phyloP scores from a whole-genome alignment of 768 basidiomycete genomes.

The Pilatotrama ljubarskyi region DNA sequence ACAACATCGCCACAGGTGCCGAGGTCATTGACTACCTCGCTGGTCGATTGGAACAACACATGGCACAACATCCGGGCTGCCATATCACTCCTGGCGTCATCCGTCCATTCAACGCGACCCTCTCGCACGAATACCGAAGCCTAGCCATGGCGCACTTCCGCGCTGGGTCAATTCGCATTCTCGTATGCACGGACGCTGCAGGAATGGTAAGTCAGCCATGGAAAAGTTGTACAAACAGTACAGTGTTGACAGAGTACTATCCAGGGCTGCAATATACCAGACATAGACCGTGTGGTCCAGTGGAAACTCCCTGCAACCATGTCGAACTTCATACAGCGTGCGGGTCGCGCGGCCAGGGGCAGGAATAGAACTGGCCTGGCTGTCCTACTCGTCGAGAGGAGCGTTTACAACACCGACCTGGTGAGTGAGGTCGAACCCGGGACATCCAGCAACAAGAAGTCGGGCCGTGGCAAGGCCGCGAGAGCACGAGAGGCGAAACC shows the following conservation, averaged over 20 bases:
- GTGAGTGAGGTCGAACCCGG: too few species aligned
- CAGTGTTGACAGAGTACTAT: too few species aligned
- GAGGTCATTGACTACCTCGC: constrained; percentile 24
- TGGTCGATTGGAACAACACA: neutral
- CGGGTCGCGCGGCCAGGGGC: constrained; percentile 34
- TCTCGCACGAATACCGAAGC: constrained; percentile 17
- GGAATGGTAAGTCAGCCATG: constrained; percentile 21
- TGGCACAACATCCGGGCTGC: neutral
- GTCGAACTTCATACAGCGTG: constrained; percentile 35
- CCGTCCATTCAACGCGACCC: constrained; percentile 24
- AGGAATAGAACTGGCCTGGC: constrained; percentile 3
- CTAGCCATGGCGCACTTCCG: constrained; percentile 24
- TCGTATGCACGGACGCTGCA: constrained; percentile 31
- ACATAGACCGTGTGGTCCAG: constrained; percentile 40
- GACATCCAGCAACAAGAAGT: too few species aligned
- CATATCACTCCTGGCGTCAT: neutral
- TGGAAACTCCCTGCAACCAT: constrained; percentile 37
- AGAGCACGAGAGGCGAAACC: too few species aligned
- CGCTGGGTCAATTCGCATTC: constrained; percentile 17
- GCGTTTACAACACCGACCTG: too few species aligned
- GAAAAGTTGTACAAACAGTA: neutral
- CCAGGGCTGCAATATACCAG: constrained; percentile 26
- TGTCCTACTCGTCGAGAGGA: constrained; percentile 7
- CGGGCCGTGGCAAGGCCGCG: too few species aligned
- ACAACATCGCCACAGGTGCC: constrained; percentile 21